Base-by-base conservation (phyloP, 106 monocot species). In the Dactylorhiza incarnata region DNA sequence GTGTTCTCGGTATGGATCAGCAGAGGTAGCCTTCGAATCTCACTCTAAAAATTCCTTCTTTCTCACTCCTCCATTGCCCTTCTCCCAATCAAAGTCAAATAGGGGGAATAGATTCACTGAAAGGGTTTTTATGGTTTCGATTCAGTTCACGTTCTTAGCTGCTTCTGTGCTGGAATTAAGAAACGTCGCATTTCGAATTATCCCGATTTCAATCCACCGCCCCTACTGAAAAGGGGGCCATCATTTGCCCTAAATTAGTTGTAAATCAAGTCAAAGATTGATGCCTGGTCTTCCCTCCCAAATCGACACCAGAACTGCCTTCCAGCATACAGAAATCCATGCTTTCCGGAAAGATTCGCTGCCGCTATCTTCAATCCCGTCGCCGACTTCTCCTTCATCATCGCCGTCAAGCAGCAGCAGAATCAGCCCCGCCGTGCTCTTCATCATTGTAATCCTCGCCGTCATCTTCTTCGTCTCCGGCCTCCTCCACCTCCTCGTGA, bases 391-490 rank as follows among this genome's bases (percentile, higher is more conserved):
- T 37, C n/a, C n/a, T n/a, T 16, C 81, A 2, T 1, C 80, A n/a
- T 53, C 82, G 46, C 73, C 89, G 13, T 4, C 77, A 43, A 55
- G 74, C 48, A 78, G 48, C 24, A 83, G 23, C 62, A 87, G 84
- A 71, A 94, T 97, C 17, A 97, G 89, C 83, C 97, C 94, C n/a
- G 87, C 91, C 4, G 79, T 97, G 47, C 83, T 97, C 45, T 89
- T 94, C 83, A 82, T 94, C 81, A 91, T 94, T 15, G 87, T 97
- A 53, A 89, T 97, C 45, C 73, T 97, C 7, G 91, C 94, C 0
- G 97, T 93, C 5, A 85, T 97, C 71, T 87, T 97, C 91, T 91
- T 97, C 79, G 75, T 94, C 45, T 94, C 91, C 16, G 94, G 97
- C 26, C 87, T 97, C 22, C 83, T 97, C 55, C 94, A 97, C 73